Evolutionary conservation across 768 basidiomycete genomes (phyloP).

Genomic region (Trichaptum fuscoviolaceum): DNA sequence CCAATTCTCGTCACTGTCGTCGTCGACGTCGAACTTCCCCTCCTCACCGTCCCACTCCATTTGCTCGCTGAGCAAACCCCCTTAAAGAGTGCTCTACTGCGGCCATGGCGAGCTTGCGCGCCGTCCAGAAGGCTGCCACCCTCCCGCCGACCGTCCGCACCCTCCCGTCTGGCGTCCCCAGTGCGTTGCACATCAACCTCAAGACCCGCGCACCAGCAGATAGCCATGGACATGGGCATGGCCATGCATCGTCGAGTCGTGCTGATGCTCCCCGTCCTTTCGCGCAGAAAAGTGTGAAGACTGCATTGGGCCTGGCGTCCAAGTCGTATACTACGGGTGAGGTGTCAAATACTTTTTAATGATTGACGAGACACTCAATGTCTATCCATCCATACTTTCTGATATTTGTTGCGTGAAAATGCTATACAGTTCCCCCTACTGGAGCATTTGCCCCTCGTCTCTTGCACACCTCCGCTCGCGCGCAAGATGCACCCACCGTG

Average conservation of each 20-base stretch:
- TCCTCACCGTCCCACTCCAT: background rate
- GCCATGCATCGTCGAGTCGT: slow-evolving; percentile 46
- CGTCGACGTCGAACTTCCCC: background rate
- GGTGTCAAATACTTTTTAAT: slow-evolving; percentile 18
- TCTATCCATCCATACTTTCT: slow-evolving; percentile 7
- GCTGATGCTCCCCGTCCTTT: slow-evolving; percentile 60
- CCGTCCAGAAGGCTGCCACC: slow-evolving; percentile 77
- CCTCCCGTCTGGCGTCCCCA: slow-evolving; percentile 75
- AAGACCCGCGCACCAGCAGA: slow-evolving; percentile 56
- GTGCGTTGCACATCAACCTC: slow-evolving; percentile 70
- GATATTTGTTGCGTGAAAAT: background rate
- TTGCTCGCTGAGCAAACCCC: background rate
- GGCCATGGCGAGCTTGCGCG: slow-evolving; percentile 65
- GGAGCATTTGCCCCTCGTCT: slow-evolving; percentile 59
- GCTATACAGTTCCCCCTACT: slow-evolving; percentile 44
- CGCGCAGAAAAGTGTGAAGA: slow-evolving; percentile 50
- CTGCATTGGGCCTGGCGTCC: slow-evolving; percentile 51
- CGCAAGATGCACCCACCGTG: slow-evolving; percentile 70
- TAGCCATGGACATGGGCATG: slow-evolving; percentile 49
- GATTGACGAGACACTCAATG: slow-evolving; percentile 8
- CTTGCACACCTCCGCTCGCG: slow-evolving; percentile 69
- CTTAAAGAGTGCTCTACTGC: background rate
- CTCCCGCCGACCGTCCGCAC: slow-evolving; percentile 76
- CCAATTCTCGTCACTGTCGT: background rate
- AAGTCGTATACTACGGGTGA: slow-evolving; percentile 61